Conservation (phyloP, 2,329 filamentous ascomycete genomes). For the Pseudocercospora vitis region DNA sequence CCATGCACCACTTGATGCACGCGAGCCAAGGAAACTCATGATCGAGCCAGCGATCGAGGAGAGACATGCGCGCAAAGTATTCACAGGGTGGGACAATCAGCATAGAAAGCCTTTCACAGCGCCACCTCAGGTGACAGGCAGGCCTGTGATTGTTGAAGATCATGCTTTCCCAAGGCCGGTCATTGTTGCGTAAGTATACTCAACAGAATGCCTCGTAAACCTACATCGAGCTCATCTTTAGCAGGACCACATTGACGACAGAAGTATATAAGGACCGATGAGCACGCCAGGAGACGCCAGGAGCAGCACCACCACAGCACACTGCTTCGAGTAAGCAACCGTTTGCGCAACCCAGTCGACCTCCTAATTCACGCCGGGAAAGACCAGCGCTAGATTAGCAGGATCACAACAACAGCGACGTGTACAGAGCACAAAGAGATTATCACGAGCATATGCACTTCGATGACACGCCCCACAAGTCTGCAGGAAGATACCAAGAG, state of each 20-base stretch:
- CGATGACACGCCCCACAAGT: neutral
- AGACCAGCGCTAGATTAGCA: no score
- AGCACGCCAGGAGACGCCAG: no score
- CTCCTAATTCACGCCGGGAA: no score
- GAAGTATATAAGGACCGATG: slow-evolving; percentile 2
- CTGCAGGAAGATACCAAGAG: slow-evolving; percentile 1
- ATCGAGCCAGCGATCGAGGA: no score
- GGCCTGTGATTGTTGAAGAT: neutral
- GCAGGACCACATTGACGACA: slow-evolving; percentile 1
- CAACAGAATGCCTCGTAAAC: neutral
- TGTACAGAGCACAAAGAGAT: no score
- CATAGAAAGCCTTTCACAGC: slow-evolving; percentile 6
- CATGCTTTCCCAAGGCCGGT: neutral
- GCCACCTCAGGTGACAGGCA: neutral
- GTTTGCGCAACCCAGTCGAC: no score
- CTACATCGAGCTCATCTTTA: neutral
- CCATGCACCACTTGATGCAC: neutral
- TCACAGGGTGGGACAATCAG: neutral
- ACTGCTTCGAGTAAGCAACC: no score
- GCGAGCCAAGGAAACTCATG: no score
- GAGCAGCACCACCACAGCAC: no score
- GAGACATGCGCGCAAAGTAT: neutral
- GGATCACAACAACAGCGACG: neutral
- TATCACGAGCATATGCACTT: no score
- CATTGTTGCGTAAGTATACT: neutral